Base-by-base conservation (phyloP, 352 stramenopile genomes). In the Phytophthora pisi region DNA sequence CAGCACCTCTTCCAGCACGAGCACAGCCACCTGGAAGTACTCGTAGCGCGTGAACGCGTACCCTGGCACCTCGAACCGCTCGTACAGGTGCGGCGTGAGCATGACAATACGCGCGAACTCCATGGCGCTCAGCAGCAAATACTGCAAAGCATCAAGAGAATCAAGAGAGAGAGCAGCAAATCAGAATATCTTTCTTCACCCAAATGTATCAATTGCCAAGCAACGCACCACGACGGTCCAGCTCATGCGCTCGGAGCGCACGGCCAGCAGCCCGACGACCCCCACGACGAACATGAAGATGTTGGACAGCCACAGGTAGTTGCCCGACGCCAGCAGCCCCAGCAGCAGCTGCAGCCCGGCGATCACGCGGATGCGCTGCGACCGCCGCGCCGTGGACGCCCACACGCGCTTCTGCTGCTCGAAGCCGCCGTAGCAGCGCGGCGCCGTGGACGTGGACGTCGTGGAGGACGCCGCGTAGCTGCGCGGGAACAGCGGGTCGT, bases 321-420 rank as follows among this genome's bases (percentile, higher is more conserved):
- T 93, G 50, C 77, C 86, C 5, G 74, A 90, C 6, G 78, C 66
- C 42, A 90, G 46, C 5, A 92, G 28, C 16, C 82, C 80, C 15
- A 93, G 57, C 11, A 86, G 50, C 51, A 93, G 56, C 69, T 95
- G 87, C 24, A 82, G 43, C 18, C 64, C 64, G 7, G 87, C 82
- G 56, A 95, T 82, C 51, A 84, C 66, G 40, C 83, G 84, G 53
- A 95, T 82, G 42, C 85, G 86, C 38, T 82, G 77, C 46, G 87
- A 91, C 28, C 87, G 76, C 11, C 70, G 78, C 36, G 81, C 76
- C 13, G 87, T 82, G 16, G 82, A 82, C 24, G 74, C 77, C 87
- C 87, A 95, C 56, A 76, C 70, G 55, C 77, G 82, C 70, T 95
- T 95, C 61, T 95, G 85, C 40, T 90, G 79, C 72, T 90, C 84